Evolutionary conservation across 108 stramenopile species (phyloP).

Genomic region (Chaetoceros muelleri): DNA sequence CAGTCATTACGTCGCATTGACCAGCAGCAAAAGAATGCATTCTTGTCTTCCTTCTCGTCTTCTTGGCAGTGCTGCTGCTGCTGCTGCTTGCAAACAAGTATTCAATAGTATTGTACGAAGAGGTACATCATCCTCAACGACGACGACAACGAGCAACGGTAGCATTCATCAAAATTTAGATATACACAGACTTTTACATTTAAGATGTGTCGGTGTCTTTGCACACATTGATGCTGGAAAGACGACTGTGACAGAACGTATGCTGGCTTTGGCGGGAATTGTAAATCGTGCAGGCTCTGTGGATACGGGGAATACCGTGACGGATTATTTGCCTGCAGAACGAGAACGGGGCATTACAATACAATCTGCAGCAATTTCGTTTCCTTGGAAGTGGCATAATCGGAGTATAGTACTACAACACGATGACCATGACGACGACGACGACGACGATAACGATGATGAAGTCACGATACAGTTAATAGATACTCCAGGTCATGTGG

Average conservation of each 20-base stretch:
- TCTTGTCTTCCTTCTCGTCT: no score
- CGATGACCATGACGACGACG: conserved; percentile 30
- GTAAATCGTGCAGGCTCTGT: conserved; percentile 74
- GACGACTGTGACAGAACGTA: conserved; percentile 98
- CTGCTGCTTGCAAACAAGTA: no score
- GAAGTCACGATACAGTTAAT: conserved; percentile 64
- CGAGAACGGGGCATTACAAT: conserved; percentile 98
- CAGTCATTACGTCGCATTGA: no score
- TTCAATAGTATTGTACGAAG: no score
- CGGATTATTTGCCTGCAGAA: conserved; percentile 95
- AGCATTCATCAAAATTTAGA: conserved; percentile 3
- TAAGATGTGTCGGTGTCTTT: conserved; percentile 90
- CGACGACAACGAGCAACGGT: no score
- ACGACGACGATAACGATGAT: conserved; percentile 29
- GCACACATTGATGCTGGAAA: conserved; percentile 99
- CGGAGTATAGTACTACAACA: conserved; percentile 9
- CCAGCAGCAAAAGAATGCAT: no score
- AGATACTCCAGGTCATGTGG: conserved; percentile 99
- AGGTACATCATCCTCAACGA: no score
- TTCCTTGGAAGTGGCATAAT: conserved; percentile 86
- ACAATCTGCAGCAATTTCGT: conserved; percentile 90
- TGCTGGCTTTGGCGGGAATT: conserved; percentile 89
- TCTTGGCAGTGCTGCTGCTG: no score
- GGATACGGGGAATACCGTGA: conserved; percentile 93
- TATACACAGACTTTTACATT: conserved; percentile 37